Evolutionary conservation across 768 basidiomycete species (phyloP).

Genomic region (Mycena polygramma): DNA sequence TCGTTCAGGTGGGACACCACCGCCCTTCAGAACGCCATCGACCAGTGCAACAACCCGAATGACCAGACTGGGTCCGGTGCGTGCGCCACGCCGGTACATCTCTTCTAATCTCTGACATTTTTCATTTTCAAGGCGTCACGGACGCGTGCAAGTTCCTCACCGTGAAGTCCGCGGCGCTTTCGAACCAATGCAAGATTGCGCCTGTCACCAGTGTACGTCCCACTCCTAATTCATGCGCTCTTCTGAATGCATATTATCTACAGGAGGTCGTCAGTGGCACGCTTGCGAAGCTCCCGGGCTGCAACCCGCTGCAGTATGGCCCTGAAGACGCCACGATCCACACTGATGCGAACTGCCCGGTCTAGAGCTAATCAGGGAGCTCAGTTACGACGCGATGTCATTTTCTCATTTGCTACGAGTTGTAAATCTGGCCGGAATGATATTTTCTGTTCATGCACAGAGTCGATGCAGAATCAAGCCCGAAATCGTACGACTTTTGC

Average conservation of each 20-base stretch:
- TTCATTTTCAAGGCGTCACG: constrained; percentile 44
- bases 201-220: neutral
- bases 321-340: neutral
- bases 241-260: constrained; percentile 37
- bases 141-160: constrained; percentile 57
- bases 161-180: constrained; percentile 44
- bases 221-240: too few species aligned
- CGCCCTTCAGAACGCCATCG: constrained; percentile 61
- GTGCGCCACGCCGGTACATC: too few species aligned
- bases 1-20: constrained; percentile 12
- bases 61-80: constrained; percentile 49
- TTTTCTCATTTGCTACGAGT: too few species aligned
- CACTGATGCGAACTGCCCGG: neutral
- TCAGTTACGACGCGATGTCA: too few species aligned
- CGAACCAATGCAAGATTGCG: constrained; percentile 47
- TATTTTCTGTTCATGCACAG: too few species aligned
- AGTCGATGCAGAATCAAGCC: too few species aligned
- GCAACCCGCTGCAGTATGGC: neutral
- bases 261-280: neutral
- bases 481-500: too few species aligned
- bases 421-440: too few species aligned
- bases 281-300: neutral
- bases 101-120: neutral
- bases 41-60: constrained; percentile 57
- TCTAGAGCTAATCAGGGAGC: neutral